Evolutionary conservation across 2,329 filamentous ascomycete genomes (phyloP).

Genomic region (Kalmusia sp.): DNA sequence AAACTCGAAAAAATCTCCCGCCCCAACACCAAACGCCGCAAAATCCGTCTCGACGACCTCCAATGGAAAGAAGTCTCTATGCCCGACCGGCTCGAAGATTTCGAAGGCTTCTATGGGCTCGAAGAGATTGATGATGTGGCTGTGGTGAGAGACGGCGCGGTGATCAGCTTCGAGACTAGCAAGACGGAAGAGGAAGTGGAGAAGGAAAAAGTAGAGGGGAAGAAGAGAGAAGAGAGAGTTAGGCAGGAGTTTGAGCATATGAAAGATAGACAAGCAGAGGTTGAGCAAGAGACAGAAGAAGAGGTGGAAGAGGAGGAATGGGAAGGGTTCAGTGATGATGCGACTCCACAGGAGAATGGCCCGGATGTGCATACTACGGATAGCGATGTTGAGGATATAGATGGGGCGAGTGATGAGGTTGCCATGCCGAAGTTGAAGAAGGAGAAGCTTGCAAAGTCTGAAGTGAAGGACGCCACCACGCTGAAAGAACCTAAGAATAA

Average conservation of each 20-base stretch:
- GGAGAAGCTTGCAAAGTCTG: conserved; percentile 26
- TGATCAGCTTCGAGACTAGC: conserved; percentile 52
- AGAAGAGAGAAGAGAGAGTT: conserved; percentile 14
- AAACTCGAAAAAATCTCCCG: conserved; percentile 41
- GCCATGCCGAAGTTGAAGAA: conserved; percentile 27
- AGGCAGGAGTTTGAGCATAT: neutral
- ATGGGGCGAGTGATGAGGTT: conserved; percentile 11
- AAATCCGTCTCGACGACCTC: conserved; percentile 59
- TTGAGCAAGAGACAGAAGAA: conserved; percentile 25
- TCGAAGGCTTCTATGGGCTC: conserved; percentile 90
- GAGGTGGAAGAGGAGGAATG: conserved; percentile 25
- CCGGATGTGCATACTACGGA: neutral
- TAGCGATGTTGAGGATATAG: conserved; percentile 10
- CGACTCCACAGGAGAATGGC: neutral
- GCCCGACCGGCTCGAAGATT: conserved; percentile 82
- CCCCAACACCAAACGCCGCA: conserved; percentile 26
- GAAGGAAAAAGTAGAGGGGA: conserved; percentile 28
- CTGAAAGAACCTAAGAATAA: conserved; percentile 13
- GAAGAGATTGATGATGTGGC: conserved; percentile 94
- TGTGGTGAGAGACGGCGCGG: conserved; percentile 66
- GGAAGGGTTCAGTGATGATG: conserved; percentile 37
- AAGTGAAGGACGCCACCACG: conserved; percentile 3
- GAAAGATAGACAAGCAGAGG: conserved; percentile 27
- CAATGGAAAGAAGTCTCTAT: conserved; percentile 70
- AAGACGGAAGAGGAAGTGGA: conserved; percentile 36